A percentile compares a stretch with the other conserved stretches of the same genome.
Conservation (phyloP, 23 red algal genomes). For the Chondrus crispus region DNA sequence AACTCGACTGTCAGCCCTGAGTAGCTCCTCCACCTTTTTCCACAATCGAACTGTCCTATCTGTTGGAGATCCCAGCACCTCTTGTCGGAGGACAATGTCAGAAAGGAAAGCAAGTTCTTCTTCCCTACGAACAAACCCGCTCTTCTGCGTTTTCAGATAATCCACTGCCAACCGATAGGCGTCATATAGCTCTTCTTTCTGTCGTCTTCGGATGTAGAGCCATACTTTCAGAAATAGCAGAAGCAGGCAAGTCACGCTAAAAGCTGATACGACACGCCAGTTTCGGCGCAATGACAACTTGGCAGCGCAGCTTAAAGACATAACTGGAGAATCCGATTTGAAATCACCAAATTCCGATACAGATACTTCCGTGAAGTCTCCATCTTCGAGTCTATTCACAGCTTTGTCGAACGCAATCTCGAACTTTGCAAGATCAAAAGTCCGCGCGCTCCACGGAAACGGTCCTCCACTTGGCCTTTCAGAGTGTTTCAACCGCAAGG, state of each 20-base stretch:
- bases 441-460: neutral
- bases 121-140: neutral
- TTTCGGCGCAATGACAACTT: neutral
- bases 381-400: neutral
- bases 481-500: neutral
- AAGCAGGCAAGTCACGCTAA: neutral
- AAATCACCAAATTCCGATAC: neutral
- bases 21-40: constrained; percentile 34
- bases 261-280: neutral
- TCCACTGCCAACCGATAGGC: constrained; percentile 3
- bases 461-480: neutral
- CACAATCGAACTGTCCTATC: neutral
- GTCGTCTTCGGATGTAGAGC: neutral
- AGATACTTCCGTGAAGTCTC: neutral
- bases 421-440: neutral
- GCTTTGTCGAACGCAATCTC: constrained; percentile 6
- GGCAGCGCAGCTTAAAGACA: neutral
- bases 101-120: constrained; percentile 47
- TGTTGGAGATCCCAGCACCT: constrained; percentile 15
- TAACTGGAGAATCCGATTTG: neutral
- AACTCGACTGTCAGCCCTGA: constrained; percentile 12
- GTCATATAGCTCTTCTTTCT: neutral
- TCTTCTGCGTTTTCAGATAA: constrained; percentile 7
- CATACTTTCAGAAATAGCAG: neutral
- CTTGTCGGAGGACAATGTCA: constrained; percentile 38